Evolutionary conservation across 768 basidiomycete genomes (phyloP), one percentile per base, ranked within the genome.

Genomic region (Pleurotus cornucopiae): DNA sequence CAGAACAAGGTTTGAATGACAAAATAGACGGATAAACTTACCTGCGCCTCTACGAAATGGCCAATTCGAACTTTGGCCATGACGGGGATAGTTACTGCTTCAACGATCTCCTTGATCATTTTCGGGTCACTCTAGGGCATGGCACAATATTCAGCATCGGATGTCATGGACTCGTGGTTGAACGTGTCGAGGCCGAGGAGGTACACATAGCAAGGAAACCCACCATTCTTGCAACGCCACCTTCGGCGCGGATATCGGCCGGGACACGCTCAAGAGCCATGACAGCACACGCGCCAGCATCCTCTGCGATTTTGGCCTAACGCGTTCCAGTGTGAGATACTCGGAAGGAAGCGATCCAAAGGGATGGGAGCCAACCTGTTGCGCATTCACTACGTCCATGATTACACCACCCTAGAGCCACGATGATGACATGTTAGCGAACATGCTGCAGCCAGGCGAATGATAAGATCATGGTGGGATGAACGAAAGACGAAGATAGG

Each of bases 61-160:
- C 97, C 97, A 69, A 99, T 98, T 60, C 97, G 86, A 59, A 89
- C 91, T 71, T 95, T 91, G 34, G 90, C 91, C 90, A 98, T 98
- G 69, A 98, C 94, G 6, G 94, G 95, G 63, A 98, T 95, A 20
- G 94, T 95, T 48, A 98, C 96, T 18, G 96, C 88, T 58, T 85
- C 89, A 60, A 91, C 88, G 69, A 98, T 98, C 67, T 91, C 80
- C 69, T 97, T 98, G 79, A 99, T 98, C 89, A 98, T 91, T 49
- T 83, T 77, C 5, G 96, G 96, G 74, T 96, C 94, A 69, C 94
- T 95, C 89, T 88, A 63, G 6, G 30, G 41, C 41, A 25, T 59
- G 20, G 18, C 18, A 18, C 18, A n/a, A 45, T n/a, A 47, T 55
- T 46, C 58, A 59, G 59, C 56, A 65, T 34, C 7, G 30, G 57